phyloP scores from a whole-genome alignment of 345 rosid genomes.

The Physaria fendleri region DNA sequence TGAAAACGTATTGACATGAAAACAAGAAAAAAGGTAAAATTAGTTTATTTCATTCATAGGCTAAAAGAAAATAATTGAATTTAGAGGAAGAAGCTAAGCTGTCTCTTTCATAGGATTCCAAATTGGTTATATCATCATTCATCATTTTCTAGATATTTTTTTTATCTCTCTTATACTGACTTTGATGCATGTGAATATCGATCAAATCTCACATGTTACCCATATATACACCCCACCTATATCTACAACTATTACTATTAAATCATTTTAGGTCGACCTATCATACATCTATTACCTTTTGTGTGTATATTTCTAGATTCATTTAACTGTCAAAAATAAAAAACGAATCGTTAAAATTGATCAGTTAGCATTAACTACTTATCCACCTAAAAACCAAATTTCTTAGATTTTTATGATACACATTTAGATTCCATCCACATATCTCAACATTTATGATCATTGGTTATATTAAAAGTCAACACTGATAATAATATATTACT shows the following conservation, averaged over 20 bases:
- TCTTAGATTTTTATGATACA: slow-evolving; percentile 1
- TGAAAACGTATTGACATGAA: slow-evolving; percentile 24
- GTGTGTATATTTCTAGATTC: slow-evolving; percentile 1
- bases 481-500: slow-evolving; percentile 7
- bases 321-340: slow-evolving; percentile 6
- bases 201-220: slow-evolving; percentile 23
- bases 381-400: slow-evolving; percentile 17
- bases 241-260: not conserved
- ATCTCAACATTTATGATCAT: slow-evolving; percentile 14
- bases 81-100: slow-evolving; percentile 17
- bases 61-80: slow-evolving; percentile 29
- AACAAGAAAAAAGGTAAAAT: slow-evolving; percentile 30
- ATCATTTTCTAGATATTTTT: slow-evolving; percentile 10
- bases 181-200: slow-evolving; percentile 30
- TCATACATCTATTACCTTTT: slow-evolving; percentile 23
- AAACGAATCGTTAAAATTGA: not conserved
- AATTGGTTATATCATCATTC: slow-evolving; percentile 14
- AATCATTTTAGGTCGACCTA: slow-evolving; percentile 5
- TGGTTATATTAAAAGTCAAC: slow-evolving; percentile 17
- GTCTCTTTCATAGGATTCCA: slow-evolving; percentile 22
- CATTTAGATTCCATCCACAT: slow-evolving; percentile 12
- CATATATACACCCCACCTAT: not conserved
- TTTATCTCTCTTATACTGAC: slow-evolving; percentile 18
- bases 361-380: slow-evolving; percentile 1
- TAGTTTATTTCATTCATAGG: slow-evolving; percentile 30